Percentiles rank a stretch among this genome's conserved stretches.
These are phyloP conservation scores for Trametes meyenii DNA, from an alignment of 768 basidiomycete genomes.

Conservation along the genomic window DNA sequence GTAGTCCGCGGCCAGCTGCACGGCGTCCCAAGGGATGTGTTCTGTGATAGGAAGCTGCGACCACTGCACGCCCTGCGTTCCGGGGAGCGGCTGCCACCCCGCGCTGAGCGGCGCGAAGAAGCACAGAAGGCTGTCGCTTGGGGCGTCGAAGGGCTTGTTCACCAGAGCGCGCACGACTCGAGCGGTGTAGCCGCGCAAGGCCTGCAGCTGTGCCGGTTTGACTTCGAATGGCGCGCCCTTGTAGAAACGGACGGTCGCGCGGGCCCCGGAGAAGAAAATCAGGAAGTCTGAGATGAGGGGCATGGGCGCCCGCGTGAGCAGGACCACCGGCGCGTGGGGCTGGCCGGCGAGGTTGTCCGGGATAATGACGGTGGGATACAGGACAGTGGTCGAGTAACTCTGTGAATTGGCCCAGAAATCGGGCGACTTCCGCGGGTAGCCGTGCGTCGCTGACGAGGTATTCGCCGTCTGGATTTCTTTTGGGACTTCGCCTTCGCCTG, in stretches of 20 bases:
- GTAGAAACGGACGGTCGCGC: slow-evolving; percentile 45
- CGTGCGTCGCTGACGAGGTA: slow-evolving; percentile 44
- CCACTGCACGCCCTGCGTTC: slow-evolving; percentile 8
- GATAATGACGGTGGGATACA: slow-evolving; percentile 64
- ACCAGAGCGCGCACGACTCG: slow-evolving; percentile 61
- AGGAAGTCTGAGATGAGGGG: slow-evolving; percentile 58
- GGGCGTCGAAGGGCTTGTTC: slow-evolving; percentile 70
- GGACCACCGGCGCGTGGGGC: slow-evolving; percentile 58
- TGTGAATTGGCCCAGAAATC: slow-evolving; percentile 62
- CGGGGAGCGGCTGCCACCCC: slow-evolving; percentile 38
- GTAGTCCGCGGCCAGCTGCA: slow-evolving; percentile 52
- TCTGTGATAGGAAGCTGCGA: slow-evolving; percentile 40
- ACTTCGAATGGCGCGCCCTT: slow-evolving; percentile 54
- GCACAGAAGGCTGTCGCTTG: slow-evolving; percentile 57
- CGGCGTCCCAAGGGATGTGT: slow-evolving; percentile 65
- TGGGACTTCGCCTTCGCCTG: background rate
- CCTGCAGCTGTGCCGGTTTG: slow-evolving; percentile 46
- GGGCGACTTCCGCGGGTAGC: slow-evolving; percentile 62
- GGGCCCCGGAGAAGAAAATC: slow-evolving; percentile 58
- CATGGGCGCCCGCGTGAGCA: slow-evolving; percentile 70
- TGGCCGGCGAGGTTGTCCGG: slow-evolving; percentile 33
- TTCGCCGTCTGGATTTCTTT: slow-evolving; percentile 14
- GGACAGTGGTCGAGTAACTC: slow-evolving; percentile 30
- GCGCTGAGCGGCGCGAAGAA: slow-evolving; percentile 64
- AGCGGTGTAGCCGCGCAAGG: slow-evolving; percentile 63